Percentiles rank a stretch among this genome's conserved stretches.
Evolutionary conservation across 805 yeast genomes (phyloP).

Genomic region (Spathaspora passalidarum): DNA sequence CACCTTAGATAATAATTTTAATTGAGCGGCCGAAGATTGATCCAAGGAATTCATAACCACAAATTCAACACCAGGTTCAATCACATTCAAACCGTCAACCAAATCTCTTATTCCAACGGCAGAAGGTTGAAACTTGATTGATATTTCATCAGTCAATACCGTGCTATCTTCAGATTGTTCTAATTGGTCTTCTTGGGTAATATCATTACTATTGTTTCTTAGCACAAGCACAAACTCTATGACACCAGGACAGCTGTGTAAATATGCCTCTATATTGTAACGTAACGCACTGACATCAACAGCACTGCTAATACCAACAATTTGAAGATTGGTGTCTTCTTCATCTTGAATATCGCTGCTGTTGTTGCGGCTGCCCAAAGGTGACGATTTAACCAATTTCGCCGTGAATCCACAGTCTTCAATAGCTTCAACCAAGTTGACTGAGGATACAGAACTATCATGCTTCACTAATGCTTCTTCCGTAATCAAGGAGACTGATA

Average conservation of each 20-base stretch:
- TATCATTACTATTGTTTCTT: background rate
- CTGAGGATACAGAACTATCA: slow-evolving; percentile 27
- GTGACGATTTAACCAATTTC: background rate
- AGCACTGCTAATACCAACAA: slow-evolving; percentile 27
- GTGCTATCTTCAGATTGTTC: background rate
- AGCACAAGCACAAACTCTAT: slow-evolving; percentile 11
- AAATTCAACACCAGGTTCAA: slow-evolving; percentile 57
- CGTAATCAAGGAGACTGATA: slow-evolving; percentile 69
- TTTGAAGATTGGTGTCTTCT: slow-evolving; percentile 28
- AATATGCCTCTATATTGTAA: slow-evolving; percentile 39
- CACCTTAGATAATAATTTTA: slow-evolving; percentile 62
- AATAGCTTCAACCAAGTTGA: slow-evolving; percentile 47
- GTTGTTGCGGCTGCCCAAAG: background rate
- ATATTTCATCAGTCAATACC: slow-evolving; percentile 27
- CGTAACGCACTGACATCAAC: slow-evolving; percentile 28
- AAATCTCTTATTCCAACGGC: slow-evolving; percentile 63
- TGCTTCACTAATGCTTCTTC: slow-evolving; percentile 67
- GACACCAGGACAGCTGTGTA: slow-evolving; percentile 31
- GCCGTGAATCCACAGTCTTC: slow-evolving; percentile 55
- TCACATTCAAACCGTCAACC: slow-evolving; percentile 39
- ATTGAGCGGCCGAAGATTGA: slow-evolving; percentile 56
- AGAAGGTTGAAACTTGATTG: slow-evolving; percentile 48
- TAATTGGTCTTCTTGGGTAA: background rate
- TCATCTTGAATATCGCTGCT: slow-evolving; percentile 15
- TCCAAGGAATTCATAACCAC: slow-evolving; percentile 46